These are phyloP conservation scores for Trametes gibbosa DNA, from an alignment of 768 basidiomycete genomes.

Conservation along the genomic window DNA sequence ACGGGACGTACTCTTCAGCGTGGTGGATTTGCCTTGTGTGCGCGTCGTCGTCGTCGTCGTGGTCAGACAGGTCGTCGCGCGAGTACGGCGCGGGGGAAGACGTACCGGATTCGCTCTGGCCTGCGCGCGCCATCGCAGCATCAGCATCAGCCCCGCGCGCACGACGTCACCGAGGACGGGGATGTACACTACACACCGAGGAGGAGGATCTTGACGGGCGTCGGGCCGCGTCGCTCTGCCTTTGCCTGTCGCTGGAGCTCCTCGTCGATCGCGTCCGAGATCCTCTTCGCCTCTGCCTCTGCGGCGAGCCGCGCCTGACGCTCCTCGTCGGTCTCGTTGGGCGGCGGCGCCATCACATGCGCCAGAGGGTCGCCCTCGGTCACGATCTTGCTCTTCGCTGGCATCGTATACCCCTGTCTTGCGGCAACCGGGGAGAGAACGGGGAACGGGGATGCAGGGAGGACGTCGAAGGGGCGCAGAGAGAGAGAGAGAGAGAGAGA, in stretches of 20 bases:
- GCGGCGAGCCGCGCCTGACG: constrained; percentile 40
- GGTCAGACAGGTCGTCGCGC: no score
- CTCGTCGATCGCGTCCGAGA: constrained; percentile 51
- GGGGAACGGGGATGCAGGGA: not conserved
- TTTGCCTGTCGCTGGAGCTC: constrained; percentile 31
- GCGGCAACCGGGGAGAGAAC: not conserved
- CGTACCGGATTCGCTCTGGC: constrained; percentile 35
- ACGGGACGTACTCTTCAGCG: constrained; percentile 34
- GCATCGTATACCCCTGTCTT: not conserved
- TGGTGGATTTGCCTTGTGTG: constrained; percentile 36
- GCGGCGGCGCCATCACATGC: constrained; percentile 51
- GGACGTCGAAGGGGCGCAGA: no score
- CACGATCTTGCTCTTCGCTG: constrained; percentile 15
- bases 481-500: no score
- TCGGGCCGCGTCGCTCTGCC: constrained; percentile 27
- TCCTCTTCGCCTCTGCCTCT: constrained; percentile 55
- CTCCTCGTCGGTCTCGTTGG: constrained; percentile 51
- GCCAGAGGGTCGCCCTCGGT: constrained; percentile 51
- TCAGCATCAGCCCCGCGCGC: not conserved
- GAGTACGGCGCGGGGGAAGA: no score
- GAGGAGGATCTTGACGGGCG: constrained; percentile 35
- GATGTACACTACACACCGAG: constrained; percentile 31
- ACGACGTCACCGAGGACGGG: not conserved
- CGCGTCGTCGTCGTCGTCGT: no score
- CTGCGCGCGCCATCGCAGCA: constrained; percentile 8